Percentiles rank a stretch among this genome's conserved stretches.
These are phyloP conservation scores for Coix lacrymajobi DNA, from an alignment of 176 grass and related monocot species.

Conservation along the genomic window DNA sequence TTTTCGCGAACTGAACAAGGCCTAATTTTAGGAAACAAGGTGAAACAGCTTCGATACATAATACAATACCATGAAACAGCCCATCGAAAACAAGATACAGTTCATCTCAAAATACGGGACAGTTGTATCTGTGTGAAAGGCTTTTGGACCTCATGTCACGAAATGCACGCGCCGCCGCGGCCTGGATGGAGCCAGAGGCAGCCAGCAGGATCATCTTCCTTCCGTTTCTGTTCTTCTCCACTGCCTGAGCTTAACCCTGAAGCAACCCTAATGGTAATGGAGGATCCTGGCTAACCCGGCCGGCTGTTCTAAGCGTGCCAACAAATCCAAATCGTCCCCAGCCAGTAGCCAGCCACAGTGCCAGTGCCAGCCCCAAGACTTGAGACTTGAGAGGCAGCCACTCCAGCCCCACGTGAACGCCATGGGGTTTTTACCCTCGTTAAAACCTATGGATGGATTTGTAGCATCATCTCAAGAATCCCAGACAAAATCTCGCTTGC, in stretches of 20 bases:
- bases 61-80: background rate
- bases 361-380: background rate
- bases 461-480: constrained; percentile 34
- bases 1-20: too few relatives aligned
- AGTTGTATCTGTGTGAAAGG: background rate
- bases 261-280: constrained; percentile 32
- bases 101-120: background rate
- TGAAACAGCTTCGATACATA: background rate
- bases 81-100: background rate
- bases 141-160: background rate
- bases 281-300: background rate
- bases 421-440: constrained; percentile 41
- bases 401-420: constrained; percentile 32
- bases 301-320: background rate
- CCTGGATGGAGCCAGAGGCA: background rate
- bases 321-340: constrained; percentile 13
- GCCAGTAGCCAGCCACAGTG: background rate
- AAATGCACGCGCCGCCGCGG: background rate
- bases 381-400: background rate
- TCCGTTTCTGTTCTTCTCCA: background rate
- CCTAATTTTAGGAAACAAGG: background rate
- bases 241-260: background rate
- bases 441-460: constrained; percentile 58
- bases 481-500: constrained; percentile 22
- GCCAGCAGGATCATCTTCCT: background rate